These are phyloP conservation scores for Claviceps sp. DNA, from an alignment of 2,329 filamentous ascomycete genomes.

Conservation along the genomic window DNA sequence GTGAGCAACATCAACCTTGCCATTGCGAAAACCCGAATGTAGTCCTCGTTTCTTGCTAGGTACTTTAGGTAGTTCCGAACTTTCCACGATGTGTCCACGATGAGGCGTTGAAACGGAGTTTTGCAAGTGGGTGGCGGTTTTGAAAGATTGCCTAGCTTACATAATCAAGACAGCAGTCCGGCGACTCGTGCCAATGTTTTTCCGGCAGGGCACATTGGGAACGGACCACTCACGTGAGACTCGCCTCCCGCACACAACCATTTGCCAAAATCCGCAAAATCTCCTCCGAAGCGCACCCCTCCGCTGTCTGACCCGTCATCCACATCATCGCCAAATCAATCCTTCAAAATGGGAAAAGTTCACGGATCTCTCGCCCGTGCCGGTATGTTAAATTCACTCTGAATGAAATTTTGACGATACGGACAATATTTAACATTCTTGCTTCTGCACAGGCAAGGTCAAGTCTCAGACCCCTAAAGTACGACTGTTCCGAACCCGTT, in stretches of 20 bases:
- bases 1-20: too few species aligned
- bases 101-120: too few species aligned
- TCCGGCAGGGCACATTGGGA: conserved; percentile 19
- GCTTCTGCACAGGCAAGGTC: conserved; percentile 79
- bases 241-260: conserved; percentile 23
- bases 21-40: too few species aligned
- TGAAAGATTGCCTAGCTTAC: background rate
- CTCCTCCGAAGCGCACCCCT: conserved; percentile 12
- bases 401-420: background rate
- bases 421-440: background rate
- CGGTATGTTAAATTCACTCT: conserved; percentile 21
- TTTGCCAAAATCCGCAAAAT: conserved; percentile 26
- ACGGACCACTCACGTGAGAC: conserved; percentile 23
- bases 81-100: too few species aligned
- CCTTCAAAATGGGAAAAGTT: conserved; percentile 72
- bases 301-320: conserved; percentile 16
- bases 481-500: conserved; percentile 22
- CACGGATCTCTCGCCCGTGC: conserved; percentile 91
- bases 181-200: conserved; percentile 10
- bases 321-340: conserved; percentile 24
- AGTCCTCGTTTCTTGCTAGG: too few species aligned
- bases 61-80: too few species aligned
- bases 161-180: background rate
- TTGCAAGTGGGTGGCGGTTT: too few species aligned
- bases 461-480: conserved; percentile 93